These are phyloP conservation scores for Trichoderma gamsii DNA, from an alignment of 495 filamentous ascomycete genomes.

Conservation along the genomic window DNA sequence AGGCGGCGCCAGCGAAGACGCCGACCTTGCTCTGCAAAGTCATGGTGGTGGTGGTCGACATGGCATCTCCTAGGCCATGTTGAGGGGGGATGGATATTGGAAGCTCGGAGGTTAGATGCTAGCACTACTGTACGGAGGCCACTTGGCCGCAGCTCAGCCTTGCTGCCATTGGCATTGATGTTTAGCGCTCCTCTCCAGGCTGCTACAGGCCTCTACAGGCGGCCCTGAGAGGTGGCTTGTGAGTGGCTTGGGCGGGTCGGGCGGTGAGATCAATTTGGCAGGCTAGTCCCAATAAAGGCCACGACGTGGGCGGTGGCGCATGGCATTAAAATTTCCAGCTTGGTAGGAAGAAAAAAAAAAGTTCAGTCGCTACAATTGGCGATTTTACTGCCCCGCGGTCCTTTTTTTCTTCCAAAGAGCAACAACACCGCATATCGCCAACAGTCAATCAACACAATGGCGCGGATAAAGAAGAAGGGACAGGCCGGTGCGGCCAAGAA, in stretches of 20 bases:
- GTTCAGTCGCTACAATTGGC: conserved; percentile 28
- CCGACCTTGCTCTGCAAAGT: conserved; percentile 56
- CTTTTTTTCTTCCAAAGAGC: background rate
- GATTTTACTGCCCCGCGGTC: conserved; percentile 19
- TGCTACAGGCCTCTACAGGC: background rate
- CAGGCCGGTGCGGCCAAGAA: conserved; percentile 92
- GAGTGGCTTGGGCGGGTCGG: background rate
- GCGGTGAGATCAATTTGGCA: background rate
- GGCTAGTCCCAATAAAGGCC: background rate
- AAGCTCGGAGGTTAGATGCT: background rate
- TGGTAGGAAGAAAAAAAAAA: conserved; percentile 31
- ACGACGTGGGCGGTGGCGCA: conserved; percentile 13
- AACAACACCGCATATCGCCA: background rate
- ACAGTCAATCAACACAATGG: conserved; percentile 50
- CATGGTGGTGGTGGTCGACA: conserved; percentile 38
- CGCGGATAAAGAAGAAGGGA: conserved; percentile 90
- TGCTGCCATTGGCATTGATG: background rate
- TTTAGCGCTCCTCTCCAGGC: background rate
- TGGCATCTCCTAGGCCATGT: conserved; percentile 32
- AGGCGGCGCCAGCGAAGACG: conserved; percentile 70
- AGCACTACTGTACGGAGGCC: conserved; percentile 19
- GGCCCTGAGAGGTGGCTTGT: background rate
- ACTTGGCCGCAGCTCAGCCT: conserved; percentile 13
- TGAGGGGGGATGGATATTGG: conserved; percentile 11
- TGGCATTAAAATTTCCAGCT: conserved; percentile 20